phyloP scores from a whole-genome alignment of 1,284 basidiomycete genomes.

The Ustilago shanxiensis region DNA sequence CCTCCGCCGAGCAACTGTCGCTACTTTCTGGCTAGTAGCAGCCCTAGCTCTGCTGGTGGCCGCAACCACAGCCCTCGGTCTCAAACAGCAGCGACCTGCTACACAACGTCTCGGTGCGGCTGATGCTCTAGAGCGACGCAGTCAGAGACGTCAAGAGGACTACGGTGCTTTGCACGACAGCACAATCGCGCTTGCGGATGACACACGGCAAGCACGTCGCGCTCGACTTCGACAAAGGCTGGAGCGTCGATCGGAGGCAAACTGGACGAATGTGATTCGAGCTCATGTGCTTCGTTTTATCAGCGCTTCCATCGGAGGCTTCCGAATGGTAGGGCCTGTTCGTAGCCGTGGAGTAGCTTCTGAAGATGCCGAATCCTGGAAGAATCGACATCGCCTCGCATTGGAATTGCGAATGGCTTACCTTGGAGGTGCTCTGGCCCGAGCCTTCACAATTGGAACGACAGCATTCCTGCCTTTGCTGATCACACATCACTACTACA shows the following conservation, averaged over 20 bases:
- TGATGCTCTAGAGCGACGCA: conserved; percentile 2
- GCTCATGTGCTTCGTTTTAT: conserved; percentile 19
- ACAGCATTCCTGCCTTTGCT: conserved; percentile 62
- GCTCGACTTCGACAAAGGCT: conserved; percentile 34
- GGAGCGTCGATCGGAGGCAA: conserved; percentile 16
- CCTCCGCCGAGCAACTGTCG: conserved; percentile 35
- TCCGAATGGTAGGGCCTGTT: conserved; percentile 27
- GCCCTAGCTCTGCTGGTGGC: conserved; percentile 34
- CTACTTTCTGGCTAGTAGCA: conserved; percentile 48
- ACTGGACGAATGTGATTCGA: conserved; percentile 25
- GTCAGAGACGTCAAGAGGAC: conserved; percentile 13
- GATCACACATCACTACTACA: conserved; percentile 57
- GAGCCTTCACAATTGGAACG: conserved; percentile 58
- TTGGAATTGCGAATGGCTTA: conserved; percentile 53
- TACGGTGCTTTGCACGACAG: conserved; percentile 45
- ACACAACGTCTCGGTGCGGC: conserved; percentile 1
- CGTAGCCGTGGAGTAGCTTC: not conserved
- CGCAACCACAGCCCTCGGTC: conserved; percentile 27
- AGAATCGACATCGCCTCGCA: conserved; percentile 15
- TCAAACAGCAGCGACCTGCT: conserved; percentile 2
- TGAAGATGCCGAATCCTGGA: conserved; percentile 4
- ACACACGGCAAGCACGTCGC: conserved; percentile 35
- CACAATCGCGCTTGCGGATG: conserved; percentile 29
- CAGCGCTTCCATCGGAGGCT: conserved; percentile 30
- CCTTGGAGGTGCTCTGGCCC: conserved; percentile 53